These are phyloP conservation scores for Knoxdaviesia capensis DNA, from an alignment of 2,329 filamentous ascomycete species.

Conservation along the genomic window DNA sequence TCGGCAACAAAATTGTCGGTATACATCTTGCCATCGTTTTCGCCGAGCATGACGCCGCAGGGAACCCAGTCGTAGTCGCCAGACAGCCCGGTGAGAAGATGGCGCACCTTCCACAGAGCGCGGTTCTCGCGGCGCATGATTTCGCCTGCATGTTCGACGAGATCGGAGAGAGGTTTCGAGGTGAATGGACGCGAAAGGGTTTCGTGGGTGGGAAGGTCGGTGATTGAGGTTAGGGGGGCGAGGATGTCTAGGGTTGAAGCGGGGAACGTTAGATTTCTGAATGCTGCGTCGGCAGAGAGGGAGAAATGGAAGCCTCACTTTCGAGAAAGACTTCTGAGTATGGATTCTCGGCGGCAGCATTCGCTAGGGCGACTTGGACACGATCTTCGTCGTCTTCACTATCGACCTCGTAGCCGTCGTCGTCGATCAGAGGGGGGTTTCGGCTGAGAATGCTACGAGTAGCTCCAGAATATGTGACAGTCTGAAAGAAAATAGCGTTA, in stretches of 20 bases:
- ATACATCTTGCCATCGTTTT: slow-evolving; percentile 34
- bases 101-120: slow-evolving; percentile 54
- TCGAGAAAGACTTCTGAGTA: slow-evolving; percentile 54
- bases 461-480: slow-evolving; percentile 55
- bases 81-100: slow-evolving; percentile 50
- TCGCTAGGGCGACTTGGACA: slow-evolving; percentile 36
- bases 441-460: slow-evolving; percentile 51
- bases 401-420: slow-evolving; percentile 60
- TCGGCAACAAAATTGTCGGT: slow-evolving; percentile 23
- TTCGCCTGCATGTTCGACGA: slow-evolving; percentile 46
- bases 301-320: slow-evolving; percentile 25
- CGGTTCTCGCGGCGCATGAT: slow-evolving; percentile 58
- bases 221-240: slow-evolving; percentile 53
- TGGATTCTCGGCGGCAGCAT: slow-evolving; percentile 51
- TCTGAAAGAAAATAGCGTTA: slow-evolving; percentile 20
- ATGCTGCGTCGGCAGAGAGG: too few species aligned
- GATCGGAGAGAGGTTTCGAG: slow-evolving; percentile 50
- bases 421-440: slow-evolving; percentile 54
- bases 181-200: slow-evolving; percentile 56
- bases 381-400: slow-evolving; percentile 49
- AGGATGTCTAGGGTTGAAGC: slow-evolving; percentile 36
- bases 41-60: slow-evolving; percentile 34
- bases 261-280: neutral
- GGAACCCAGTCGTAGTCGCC: slow-evolving; percentile 55
- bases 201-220: slow-evolving; percentile 55